Conservation (phyloP, 2,329 filamentous ascomycete species). For the Ophiosphaerella herpotricha region DNA sequence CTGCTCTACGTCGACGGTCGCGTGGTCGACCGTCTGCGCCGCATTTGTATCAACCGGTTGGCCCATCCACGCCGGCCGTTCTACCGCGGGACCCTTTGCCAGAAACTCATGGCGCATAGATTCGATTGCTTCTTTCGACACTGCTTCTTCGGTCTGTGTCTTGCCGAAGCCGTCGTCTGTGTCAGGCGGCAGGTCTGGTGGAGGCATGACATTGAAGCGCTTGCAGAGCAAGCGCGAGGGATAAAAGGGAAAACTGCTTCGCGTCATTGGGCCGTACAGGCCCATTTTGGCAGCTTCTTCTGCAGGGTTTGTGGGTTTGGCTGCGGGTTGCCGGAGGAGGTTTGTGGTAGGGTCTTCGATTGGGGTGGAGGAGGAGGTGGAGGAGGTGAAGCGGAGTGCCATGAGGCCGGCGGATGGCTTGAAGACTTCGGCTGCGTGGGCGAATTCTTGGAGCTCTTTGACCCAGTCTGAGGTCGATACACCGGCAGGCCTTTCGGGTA, state of each 20-base stretch:
- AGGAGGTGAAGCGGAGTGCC: slow-evolving; percentile 86
- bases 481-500: slow-evolving; percentile 61
- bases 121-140: slow-evolving; percentile 59
- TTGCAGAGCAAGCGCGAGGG: slow-evolving; percentile 90
- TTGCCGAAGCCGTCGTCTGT: slow-evolving; percentile 37
- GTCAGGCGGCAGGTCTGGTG: slow-evolving; percentile 64
- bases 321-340: slow-evolving; percentile 53
- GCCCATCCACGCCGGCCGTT: slow-evolving; percentile 38
- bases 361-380: slow-evolving; percentile 36
- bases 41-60: slow-evolving; percentile 4
- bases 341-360: slow-evolving; percentile 25
- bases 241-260: slow-evolving; percentile 71
- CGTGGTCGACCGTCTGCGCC: slow-evolving; percentile 19
- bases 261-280: slow-evolving; percentile 91
- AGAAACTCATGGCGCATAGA: slow-evolving; percentile 39
- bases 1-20: slow-evolving; percentile 67
- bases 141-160: slow-evolving; percentile 49
- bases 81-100: slow-evolving; percentile 30
- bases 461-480: slow-evolving; percentile 73
- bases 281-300: slow-evolving; percentile 85
- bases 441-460: slow-evolving; percentile 79
- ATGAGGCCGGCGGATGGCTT: slow-evolving; percentile 90
- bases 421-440: slow-evolving; percentile 76
- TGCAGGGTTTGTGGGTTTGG: slow-evolving; percentile 73
- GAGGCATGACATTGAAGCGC: slow-evolving; percentile 84